These are phyloP conservation scores for Ascochyta lentis DNA, from an alignment of 2,329 filamentous ascomycete genomes.

Conservation along the genomic window DNA sequence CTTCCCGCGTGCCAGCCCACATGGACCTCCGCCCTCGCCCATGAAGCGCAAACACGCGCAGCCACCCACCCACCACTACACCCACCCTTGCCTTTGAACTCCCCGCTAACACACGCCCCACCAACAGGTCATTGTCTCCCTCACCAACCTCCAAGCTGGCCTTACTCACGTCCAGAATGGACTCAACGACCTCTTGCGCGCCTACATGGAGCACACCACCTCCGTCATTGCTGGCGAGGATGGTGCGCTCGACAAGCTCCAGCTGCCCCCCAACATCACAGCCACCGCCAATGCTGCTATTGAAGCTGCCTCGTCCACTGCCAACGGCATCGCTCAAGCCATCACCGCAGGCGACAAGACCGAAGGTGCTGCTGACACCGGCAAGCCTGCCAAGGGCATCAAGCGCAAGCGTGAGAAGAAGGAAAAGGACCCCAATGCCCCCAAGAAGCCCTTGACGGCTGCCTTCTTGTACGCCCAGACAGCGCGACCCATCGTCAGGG, in stretches of 20 bases:
- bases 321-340: conserved; percentile 30
- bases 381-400: conserved; percentile 40
- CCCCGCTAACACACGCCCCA: conserved; percentile 13
- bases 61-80: conserved; percentile 5
- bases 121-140: conserved; percentile 73
- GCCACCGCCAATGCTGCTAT: conserved; percentile 37
- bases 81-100: background rate
- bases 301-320: conserved; percentile 35
- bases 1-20: conserved; percentile 15
- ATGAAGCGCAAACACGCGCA: conserved; percentile 1
- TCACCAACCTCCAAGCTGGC: conserved; percentile 75
- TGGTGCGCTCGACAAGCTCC: conserved; percentile 50
- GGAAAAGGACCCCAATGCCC: conserved; percentile 81
- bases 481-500: conserved; percentile 81
- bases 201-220: conserved; percentile 89
- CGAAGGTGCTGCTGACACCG: conserved; percentile 24
- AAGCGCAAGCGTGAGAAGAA: conserved; percentile 88
- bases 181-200: conserved; percentile 78
- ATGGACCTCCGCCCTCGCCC: background rate
- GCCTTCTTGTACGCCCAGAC: conserved; percentile 96
- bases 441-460: conserved; percentile 90
- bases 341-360: conserved; percentile 21
- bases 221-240: conserved; percentile 66
- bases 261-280: conserved; percentile 52
- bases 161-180: conserved; percentile 55